Evolutionary conservation across 352 stramenopile genomes (phyloP), one percentile per base, ranked within the genome.

Genomic region (Phytopythium ostracodes): DNA sequence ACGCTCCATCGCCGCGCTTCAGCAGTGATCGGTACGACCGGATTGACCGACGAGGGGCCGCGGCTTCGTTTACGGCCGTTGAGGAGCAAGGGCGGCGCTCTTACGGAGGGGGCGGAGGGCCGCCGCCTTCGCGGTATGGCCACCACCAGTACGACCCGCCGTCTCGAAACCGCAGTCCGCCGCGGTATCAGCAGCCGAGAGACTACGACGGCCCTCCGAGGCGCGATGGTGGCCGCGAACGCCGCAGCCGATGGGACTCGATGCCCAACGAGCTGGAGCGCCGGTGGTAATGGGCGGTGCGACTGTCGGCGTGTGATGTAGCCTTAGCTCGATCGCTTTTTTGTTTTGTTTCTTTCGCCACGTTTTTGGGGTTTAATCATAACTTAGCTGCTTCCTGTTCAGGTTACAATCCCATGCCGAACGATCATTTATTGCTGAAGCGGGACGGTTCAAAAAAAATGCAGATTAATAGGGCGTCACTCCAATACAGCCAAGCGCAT

Each of bases 181-280:
- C 51, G 2, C 51, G 51, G 51, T 57, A 57, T 44, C 51, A 43
- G 20, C 51, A 25, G n/a, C 38, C 40, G 1, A 4, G 38, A 29
- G 38, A 43, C 31, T 49, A 63, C 15, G 56, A 58, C 36, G 29
- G 31, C n/a, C 52, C 52, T 22, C 52, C 52, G 11, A 24, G 53
- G n/a, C 35, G 25, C 12, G 14, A 15, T 17, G 52, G 52, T 15
- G 22, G 53, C 12, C 44, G 40, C 33, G 66, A 62, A 25, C 66
- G 66, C 20, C 64, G 75, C 46, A 66, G 53, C 57, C 70, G 71
- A 43, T 80, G 70, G 71, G 65, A 76, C 57, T 77, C 68, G 40
- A 73, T 70, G 58, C 68, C 71, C 20, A 69, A 77, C n/a, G 60
- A 71, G 38, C 75, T 75, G 56, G 56, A 72, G 49, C 61, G 68